These are phyloP conservation scores for Fraxinus dipetala DNA, from an alignment of 305 asterid species.

Conservation along the genomic window DNA sequence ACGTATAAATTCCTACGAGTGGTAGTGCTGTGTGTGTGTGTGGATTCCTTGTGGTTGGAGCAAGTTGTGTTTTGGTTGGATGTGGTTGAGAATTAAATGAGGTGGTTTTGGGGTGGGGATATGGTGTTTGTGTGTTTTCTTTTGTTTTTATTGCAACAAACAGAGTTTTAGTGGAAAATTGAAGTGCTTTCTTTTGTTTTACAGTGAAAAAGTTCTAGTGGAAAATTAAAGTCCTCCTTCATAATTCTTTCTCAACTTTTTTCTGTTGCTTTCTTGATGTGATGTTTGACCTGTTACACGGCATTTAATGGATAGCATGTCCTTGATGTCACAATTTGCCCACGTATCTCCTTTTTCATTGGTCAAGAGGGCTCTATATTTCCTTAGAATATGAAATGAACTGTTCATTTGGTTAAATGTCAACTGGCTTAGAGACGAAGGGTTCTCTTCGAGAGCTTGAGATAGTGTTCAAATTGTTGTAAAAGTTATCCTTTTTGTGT, in stretches of 20 bases:
- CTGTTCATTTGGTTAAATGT: neutral
- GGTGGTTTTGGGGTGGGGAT: slow-evolving; percentile 14
- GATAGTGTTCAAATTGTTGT: neutral
- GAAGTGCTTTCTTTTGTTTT: slow-evolving; percentile 18
- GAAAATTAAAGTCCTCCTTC: slow-evolving; percentile 42
- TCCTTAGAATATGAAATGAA: neutral
- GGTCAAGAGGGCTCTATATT: slow-evolving; percentile 17
- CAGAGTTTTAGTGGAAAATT: slow-evolving; percentile 11
- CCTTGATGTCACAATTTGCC: slow-evolving; percentile 32
- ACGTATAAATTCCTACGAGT: slow-evolving; percentile 10
- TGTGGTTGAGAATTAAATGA: slow-evolving; percentile 22
- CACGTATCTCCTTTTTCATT: slow-evolving; percentile 33
- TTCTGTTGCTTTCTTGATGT: slow-evolving; percentile 42
- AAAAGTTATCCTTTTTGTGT: neutral
- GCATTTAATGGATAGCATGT: slow-evolving; percentile 32
- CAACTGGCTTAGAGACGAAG: neutral
- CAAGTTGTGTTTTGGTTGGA: slow-evolving; percentile 6
- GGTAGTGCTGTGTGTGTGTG: slow-evolving; percentile 10
- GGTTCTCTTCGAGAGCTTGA: neutral
- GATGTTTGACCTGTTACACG: slow-evolving; percentile 40
- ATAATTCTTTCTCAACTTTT: slow-evolving; percentile 32
- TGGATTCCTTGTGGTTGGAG: neutral
- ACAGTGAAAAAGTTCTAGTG: slow-evolving; percentile 36
- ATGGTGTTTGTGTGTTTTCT: slow-evolving; percentile 8
- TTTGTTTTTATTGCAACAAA: slow-evolving; percentile 23